phyloP scores from a whole-genome alignment of 2,329 filamentous ascomycete species.

The Drechslerella stenobrocha region DNA sequence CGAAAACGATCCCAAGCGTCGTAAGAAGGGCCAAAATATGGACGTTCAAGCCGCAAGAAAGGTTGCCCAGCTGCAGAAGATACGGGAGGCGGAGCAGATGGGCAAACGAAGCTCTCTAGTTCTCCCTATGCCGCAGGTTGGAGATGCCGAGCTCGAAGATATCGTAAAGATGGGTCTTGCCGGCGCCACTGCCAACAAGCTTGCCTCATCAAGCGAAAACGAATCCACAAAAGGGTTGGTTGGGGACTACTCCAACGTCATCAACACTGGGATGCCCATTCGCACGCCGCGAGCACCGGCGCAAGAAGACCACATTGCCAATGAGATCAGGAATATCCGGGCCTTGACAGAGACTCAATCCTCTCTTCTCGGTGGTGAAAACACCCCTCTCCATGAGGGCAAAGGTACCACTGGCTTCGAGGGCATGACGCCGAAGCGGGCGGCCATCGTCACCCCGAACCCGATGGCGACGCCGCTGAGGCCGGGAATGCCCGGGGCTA shows the following conservation, averaged over 20 bases:
- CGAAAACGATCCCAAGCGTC: slow-evolving; percentile 65
- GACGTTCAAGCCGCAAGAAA: slow-evolving; percentile 76
- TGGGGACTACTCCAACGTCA: slow-evolving; percentile 74
- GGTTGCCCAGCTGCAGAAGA: slow-evolving; percentile 89
- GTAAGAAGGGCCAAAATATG: slow-evolving; percentile 76
- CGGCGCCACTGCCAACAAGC: slow-evolving; percentile 77
- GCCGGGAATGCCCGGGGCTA: slow-evolving; percentile 66
- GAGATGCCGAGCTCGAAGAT: slow-evolving; percentile 89
- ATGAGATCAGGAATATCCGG: slow-evolving; percentile 91
- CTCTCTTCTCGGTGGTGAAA: slow-evolving; percentile 88
- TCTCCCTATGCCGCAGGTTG: slow-evolving; percentile 85
- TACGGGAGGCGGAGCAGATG: slow-evolving; percentile 93
- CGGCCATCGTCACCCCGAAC: slow-evolving; percentile 87
- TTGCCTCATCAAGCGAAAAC: slow-evolving; percentile 78
- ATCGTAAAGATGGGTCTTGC: slow-evolving; percentile 99
- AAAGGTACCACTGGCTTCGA: slow-evolving; percentile 83
- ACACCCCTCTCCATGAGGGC: slow-evolving; percentile 83
- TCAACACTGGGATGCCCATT: slow-evolving; percentile 82
- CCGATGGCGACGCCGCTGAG: slow-evolving; percentile 88
- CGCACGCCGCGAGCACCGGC: slow-evolving; percentile 87
- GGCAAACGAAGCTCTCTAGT: slow-evolving; percentile 85
- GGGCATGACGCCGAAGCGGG: slow-evolving; percentile 76
- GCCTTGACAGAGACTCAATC: slow-evolving; percentile 92
- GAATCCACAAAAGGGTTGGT: slow-evolving; percentile 82
- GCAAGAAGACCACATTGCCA: slow-evolving; percentile 92